Evolutionary conservation across 2,329 filamentous ascomycete genomes (phyloP), one percentile per base, ranked within the genome.

Genomic region (Aspergillus sp.): DNA sequence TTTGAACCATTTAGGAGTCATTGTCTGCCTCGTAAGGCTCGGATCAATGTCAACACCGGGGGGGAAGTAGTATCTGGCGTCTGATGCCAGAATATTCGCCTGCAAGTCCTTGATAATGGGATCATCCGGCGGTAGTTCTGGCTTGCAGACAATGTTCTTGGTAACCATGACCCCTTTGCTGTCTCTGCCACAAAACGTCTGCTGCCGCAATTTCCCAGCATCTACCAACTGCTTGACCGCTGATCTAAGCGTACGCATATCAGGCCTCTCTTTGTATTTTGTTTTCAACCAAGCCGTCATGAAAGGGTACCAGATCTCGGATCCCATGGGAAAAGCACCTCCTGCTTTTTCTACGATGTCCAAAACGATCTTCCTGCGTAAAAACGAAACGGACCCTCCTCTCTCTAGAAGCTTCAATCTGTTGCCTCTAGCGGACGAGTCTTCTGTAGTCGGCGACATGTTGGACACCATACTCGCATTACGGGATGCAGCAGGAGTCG

Each of bases 231-330:
- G 71, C 61, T 83, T 84, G 53, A 87, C 73, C 2, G 82, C 76
- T 15, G 76, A 77, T 30, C 78, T 81, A 31, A 88, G 72, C 1
- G 85, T 87, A 43, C 81, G 78, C 41, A 80, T 76, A 64, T 87
- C 83, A 0, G 85, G 85, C 53, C 70, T 79, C 59, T 78, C 77
- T 47, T 78, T 71, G 61, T 78, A 71, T 15, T 79, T 80, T 8
- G 74, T 68, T 62, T 77, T 80, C 55, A 80, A 75, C 85, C 86
- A 89, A 17, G 80, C 74, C 3, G 81, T 80, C 15, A 79, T 74
- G 64, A 86, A 87, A 8, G 85, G 82, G 64, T 81, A 79, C 72
- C 79, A 81, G n/a, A 88, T 78, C 65, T 87, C 84, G 49, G 77
- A 77, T 25, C 84, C 81, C 43, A 83, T 79, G 3, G 86, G 84